Evolutionary conservation across 2,329 filamentous ascomycete species (phyloP), one percentile per base, ranked within the genome.

Genomic region (Trichocomaceae sp.): DNA sequence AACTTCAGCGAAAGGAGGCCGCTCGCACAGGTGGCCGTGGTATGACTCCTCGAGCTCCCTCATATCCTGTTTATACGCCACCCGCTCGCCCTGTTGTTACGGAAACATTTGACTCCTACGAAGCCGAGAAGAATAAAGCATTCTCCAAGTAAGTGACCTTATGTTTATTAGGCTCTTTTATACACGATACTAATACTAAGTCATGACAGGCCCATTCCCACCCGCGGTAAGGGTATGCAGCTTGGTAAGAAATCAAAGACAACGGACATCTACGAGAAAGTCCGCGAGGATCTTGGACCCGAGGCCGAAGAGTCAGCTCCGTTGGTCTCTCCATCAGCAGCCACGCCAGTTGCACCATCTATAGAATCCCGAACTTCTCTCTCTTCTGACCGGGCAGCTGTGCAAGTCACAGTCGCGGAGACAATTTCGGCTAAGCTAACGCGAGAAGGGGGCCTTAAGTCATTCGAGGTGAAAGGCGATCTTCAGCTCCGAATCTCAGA

Each of bases 201-300:
- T 78, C 66, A 76, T 80, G 50, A 69, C 83, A 66, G 83, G 58
- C 69, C 74, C 17, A 55, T 76, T 29, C 68, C 88, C 50, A 82
- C 86, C 57, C 90, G 95, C 75, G 90, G 90, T 65, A 99, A 99
- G 79, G 93, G 93, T 63, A 99, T 99, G 95, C 92, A 97, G 73
- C 79, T 99, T 55, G 93, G 93, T 74, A 97, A 97, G 79, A 99
- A 99, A 77, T 95, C 89, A 58, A 97, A 97, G 79, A 91, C 89
- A 20, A 95, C 88, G 29, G 92, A 95, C 71, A 96, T 97, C 80
- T 97, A 95, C 70, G 92, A 97, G 74, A 88, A 91, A 66, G 91
- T 99, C 33, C 86, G 90, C 62, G 89, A 88, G 57, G 92, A 97
- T 61, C 80, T 97, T 68, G 91, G 90, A n/a, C 81, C 86, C 37